These are phyloP conservation scores for Mallotus repandus DNA, from an alignment of 441 rosid genomes.

Conservation along the genomic window DNA sequence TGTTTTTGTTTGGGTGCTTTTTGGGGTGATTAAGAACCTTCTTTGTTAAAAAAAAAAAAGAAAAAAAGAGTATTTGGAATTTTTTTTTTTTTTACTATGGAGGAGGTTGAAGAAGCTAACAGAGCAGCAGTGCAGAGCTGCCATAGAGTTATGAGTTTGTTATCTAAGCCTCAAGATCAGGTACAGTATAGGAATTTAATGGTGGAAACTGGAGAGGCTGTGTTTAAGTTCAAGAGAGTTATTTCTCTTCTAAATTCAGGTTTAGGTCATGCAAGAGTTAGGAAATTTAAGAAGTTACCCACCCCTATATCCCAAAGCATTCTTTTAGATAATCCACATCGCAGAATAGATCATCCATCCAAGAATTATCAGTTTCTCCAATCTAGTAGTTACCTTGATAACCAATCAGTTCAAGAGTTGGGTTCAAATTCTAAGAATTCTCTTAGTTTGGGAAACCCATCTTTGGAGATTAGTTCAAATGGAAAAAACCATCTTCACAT, in stretches of 20 bases:
- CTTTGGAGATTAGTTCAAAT: slow-evolving; percentile 55
- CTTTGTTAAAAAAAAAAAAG: slow-evolving; percentile 1
- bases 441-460: slow-evolving; percentile 46
- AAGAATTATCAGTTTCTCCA: slow-evolving; percentile 45
- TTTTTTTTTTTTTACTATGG: slow-evolving; percentile 53
- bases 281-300: slow-evolving; percentile 56
- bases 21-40: slow-evolving; percentile 29
- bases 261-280: slow-evolving; percentile 91
- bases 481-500: slow-evolving; percentile 53
- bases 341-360: slow-evolving; percentile 39
- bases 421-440: slow-evolving; percentile 54
- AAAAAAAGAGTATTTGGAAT: too few relatives aligned
- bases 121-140: slow-evolving; percentile 75
- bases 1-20: slow-evolving; percentile 24
- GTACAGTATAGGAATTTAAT: slow-evolving; percentile 50
- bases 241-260: slow-evolving; percentile 58
- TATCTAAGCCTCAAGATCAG: slow-evolving; percentile 61
- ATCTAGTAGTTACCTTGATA: slow-evolving; percentile 41
- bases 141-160: slow-evolving; percentile 51
- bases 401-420: slow-evolving; percentile 44
- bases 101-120: slow-evolving; percentile 85
- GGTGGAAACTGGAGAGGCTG: slow-evolving; percentile 78
- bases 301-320: slow-evolving; percentile 47
- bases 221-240: slow-evolving; percentile 76
- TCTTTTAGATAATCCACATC: slow-evolving; percentile 54